Percentiles rank a stretch among this genome's conserved stretches.
Evolutionary conservation across 768 basidiomycete species (phyloP).

Genomic region (Psilocybe azurescens): DNA sequence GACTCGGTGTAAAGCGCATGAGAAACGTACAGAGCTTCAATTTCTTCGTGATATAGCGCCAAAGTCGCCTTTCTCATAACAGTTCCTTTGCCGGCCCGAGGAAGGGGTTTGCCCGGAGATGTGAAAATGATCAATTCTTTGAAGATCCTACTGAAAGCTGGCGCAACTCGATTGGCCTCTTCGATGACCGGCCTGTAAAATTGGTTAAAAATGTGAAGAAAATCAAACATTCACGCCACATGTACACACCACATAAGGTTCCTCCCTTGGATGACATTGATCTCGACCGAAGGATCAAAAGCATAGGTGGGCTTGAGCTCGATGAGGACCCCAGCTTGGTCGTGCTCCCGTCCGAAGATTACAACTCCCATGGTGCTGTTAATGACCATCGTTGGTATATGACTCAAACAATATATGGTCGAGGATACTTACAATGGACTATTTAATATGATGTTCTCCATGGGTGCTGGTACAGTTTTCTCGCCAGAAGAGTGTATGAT

Average conservation of each 20-base stretch:
- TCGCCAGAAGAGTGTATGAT: slow-evolving; percentile 41
- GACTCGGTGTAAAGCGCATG: neutral
- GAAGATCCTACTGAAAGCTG: slow-evolving; percentile 51
- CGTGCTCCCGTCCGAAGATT: slow-evolving; percentile 48
- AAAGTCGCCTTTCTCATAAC: slow-evolving; percentile 50
- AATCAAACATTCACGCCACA: neutral
- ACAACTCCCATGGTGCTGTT: slow-evolving; percentile 34
- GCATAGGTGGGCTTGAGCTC: slow-evolving; percentile 31
- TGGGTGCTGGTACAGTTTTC: slow-evolving; percentile 40
- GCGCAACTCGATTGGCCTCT: slow-evolving; percentile 49
- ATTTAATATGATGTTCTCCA: slow-evolving; percentile 32
- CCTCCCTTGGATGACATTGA: slow-evolving; percentile 31
- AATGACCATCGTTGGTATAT: neutral
- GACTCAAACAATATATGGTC: neutral
- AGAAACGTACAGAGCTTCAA: slow-evolving; percentile 47
- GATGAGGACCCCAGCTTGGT: slow-evolving; percentile 39
- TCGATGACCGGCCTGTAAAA: slow-evolving; percentile 41
- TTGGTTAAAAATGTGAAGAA: neutral
- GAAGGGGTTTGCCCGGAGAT: slow-evolving; percentile 40
- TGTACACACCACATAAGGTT: slow-evolving; percentile 42
- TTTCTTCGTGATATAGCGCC: slow-evolving; percentile 47
- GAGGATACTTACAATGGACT: slow-evolving; percentile 29
- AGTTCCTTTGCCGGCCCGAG: slow-evolving; percentile 53
- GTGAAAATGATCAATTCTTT: slow-evolving; percentile 58
- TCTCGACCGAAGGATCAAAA: slow-evolving; percentile 30